These are phyloP conservation scores for Suillus occidentalis DNA, from an alignment of 768 basidiomycete genomes.

Conservation along the genomic window DNA sequence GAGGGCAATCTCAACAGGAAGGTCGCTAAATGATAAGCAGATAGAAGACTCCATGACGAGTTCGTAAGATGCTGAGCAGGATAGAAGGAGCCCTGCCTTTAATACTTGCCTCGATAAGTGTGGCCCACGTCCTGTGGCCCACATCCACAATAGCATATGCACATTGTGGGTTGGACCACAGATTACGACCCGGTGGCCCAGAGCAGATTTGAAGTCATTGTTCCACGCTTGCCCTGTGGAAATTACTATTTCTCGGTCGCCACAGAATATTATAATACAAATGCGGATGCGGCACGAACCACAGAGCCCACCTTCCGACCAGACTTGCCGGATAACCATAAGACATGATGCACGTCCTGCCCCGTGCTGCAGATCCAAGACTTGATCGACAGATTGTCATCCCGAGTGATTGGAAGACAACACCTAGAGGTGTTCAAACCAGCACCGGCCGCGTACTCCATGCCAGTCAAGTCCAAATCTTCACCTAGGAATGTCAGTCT, in stretches of 20 bases:
- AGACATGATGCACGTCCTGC: conserved; percentile 5
- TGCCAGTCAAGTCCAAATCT: background rate
- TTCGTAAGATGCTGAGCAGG: background rate
- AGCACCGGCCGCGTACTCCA: background rate
- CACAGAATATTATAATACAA: no score
- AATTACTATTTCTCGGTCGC: no score
- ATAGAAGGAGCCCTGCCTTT: background rate
- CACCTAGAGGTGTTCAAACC: background rate
- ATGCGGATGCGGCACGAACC: background rate
- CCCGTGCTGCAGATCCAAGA: conserved; percentile 13
- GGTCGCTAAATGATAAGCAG: conserved; percentile 19
- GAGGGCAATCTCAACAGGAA: conserved; percentile 37
- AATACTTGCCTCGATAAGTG: background rate
- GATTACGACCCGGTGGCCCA: background rate
- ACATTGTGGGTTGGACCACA: background rate
- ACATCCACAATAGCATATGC: no score
- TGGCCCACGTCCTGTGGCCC: background rate
- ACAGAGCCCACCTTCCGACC: background rate
- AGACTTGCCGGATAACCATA: conserved; percentile 12
- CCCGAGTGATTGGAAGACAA: conserved; percentile 17
- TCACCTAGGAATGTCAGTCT: background rate
- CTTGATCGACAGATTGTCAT: conserved; percentile 12
- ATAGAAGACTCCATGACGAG: background rate
- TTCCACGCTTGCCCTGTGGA: background rate
- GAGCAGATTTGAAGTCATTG: background rate